phyloP scores from a whole-genome alignment of 805 yeast species.

The Schizosaccharomyces pombe region DNA sequence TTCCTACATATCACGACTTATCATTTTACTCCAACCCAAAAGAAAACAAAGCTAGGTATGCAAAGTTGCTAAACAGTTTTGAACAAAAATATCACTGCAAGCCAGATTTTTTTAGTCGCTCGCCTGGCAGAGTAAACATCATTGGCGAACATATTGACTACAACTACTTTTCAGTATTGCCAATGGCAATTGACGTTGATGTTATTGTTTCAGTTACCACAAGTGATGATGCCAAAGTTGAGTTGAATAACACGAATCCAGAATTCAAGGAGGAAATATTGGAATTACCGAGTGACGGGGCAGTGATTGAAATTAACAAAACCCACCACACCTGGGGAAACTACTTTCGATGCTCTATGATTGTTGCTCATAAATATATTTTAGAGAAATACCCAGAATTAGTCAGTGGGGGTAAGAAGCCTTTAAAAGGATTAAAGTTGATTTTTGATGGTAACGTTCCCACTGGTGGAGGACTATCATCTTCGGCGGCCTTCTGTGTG shows the following conservation, averaged over 20 bases:
- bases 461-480: constrained; percentile 46
- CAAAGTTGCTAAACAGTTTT: neutral
- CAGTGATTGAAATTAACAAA: constrained; percentile 24
- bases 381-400: constrained; percentile 11
- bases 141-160: constrained; percentile 61
- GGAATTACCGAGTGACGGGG: constrained; percentile 8
- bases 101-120: constrained; percentile 16
- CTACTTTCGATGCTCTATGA: constrained; percentile 41
- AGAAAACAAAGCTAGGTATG: neutral
- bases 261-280: constrained; percentile 10
- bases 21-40: neutral
- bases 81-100: neutral
- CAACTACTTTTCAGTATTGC: constrained; percentile 40
- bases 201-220: constrained; percentile 29
- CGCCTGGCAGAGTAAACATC: constrained; percentile 57
- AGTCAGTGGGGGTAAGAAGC: constrained; percentile 8
- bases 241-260: constrained; percentile 18
- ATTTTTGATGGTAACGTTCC: constrained; percentile 44
- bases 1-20: neutral
- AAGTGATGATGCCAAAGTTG: constrained; percentile 10
- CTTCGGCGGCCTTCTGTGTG: constrained; percentile 51
- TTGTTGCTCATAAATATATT: constrained; percentile 32
- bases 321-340: constrained; percentile 36
- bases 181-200: constrained; percentile 48
- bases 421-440: constrained; percentile 25